phyloP scores from a whole-genome alignment of 805 yeast species.

The Yamadazyma sp. region DNA sequence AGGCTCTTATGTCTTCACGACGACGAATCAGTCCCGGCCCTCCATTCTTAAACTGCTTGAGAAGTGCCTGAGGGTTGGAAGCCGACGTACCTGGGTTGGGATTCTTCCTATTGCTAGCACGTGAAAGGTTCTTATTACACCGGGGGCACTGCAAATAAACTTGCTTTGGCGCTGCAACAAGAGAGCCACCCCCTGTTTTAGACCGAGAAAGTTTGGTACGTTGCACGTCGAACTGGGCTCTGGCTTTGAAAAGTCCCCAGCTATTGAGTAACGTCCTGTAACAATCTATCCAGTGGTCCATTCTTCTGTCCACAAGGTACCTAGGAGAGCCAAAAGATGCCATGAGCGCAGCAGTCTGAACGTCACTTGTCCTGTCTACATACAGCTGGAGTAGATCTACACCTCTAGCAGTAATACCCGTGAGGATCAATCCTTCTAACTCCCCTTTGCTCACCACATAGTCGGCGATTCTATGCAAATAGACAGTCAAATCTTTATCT shows the following conservation, averaged over 20 bases:
- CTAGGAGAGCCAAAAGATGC: constrained; percentile 81
- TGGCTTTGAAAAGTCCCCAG: constrained; percentile 72
- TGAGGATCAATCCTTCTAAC: constrained; percentile 82
- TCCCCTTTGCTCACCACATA: constrained; percentile 78
- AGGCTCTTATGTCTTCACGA: constrained; percentile 33
- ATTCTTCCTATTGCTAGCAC: constrained; percentile 10
- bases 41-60: constrained; percentile 36
- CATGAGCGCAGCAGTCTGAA: constrained; percentile 86
- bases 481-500: constrained; percentile 73
- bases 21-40: constrained; percentile 10
- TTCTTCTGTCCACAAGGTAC: constrained; percentile 71
- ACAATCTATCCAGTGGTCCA: constrained; percentile 73
- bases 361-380: constrained; percentile 85
- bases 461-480: constrained; percentile 67
- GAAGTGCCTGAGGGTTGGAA: constrained; percentile 19
- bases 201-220: constrained; percentile 63
- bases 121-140: constrained; percentile 72
- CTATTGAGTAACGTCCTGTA: constrained; percentile 71
- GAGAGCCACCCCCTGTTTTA: constrained; percentile 45
- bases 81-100: too few species aligned
- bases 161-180: constrained; percentile 64
- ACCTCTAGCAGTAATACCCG: constrained; percentile 89
- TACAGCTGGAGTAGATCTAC: constrained; percentile 80
- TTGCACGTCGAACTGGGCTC: constrained; percentile 85
- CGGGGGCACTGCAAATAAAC: constrained; percentile 76